A percentile compares a stretch with the other conserved stretches of the same genome.
phyloP scores from a whole-genome alignment of 2,329 filamentous ascomycete genomes.

The Cladosporium sp. region DNA sequence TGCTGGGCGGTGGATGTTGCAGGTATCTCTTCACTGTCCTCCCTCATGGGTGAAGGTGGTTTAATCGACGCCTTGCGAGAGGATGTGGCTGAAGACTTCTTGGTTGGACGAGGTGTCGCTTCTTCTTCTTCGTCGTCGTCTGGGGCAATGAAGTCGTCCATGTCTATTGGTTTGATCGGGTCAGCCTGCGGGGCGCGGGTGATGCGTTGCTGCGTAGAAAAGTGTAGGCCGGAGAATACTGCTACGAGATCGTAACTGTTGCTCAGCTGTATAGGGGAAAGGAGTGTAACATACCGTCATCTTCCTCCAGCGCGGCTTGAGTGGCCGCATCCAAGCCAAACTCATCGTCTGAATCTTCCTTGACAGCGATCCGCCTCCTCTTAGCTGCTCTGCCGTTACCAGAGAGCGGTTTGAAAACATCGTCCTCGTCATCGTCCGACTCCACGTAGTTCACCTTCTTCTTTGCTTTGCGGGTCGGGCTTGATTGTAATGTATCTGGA shows the following conservation, averaged over 20 bases:
- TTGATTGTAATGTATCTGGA: conserved; percentile 56
- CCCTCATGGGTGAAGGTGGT: conserved; percentile 45
- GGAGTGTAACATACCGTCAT: conserved; percentile 50
- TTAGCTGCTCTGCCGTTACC: conserved; percentile 53
- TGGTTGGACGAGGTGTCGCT: conserved; percentile 63
- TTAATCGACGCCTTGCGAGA: conserved; percentile 29
- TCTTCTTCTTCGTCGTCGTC: conserved; percentile 77
- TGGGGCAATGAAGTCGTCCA: conserved; percentile 83
- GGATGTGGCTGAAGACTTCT: conserved; percentile 47
- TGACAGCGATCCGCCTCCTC: conserved; percentile 62
- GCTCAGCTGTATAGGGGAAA: conserved; percentile 5
- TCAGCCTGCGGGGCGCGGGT: conserved; percentile 22
- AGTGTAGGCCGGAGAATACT: conserved; percentile 23
- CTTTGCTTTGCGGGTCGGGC: conserved; percentile 74
- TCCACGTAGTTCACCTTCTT: conserved; percentile 79
- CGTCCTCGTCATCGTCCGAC: conserved; percentile 74
- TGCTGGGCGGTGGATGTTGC: conserved; percentile 72
- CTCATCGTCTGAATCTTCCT: conserved; percentile 66
- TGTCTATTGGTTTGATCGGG: conserved; percentile 49
- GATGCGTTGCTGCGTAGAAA: not conserved
- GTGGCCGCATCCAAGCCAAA: conserved; percentile 61
- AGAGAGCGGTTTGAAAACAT: conserved; percentile 62
- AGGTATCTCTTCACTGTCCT: conserved; percentile 54
- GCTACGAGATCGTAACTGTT: conserved; percentile 25
- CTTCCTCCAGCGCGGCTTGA: conserved; percentile 59